Evolutionary conservation across 352 stramenopile genomes (phyloP).

Genomic region (Phytophthora palmivora): DNA sequence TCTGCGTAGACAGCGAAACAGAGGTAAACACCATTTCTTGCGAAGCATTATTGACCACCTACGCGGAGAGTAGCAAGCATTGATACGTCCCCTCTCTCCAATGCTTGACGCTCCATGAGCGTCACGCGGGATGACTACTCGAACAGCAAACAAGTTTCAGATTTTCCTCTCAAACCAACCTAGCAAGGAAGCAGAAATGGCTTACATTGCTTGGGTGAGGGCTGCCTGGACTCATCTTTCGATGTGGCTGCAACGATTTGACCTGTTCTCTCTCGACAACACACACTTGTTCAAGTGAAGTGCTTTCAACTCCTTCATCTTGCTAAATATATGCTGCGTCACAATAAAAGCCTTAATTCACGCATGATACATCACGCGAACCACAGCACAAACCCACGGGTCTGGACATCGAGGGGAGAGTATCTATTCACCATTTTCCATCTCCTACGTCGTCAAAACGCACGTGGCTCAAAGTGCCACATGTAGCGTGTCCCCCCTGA

Average conservation of each 20-base stretch:
- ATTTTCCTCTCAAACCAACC: neutral
- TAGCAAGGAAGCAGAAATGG: neutral
- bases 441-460: conserved; percentile 30
- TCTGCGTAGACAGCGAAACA: conserved; percentile 38
- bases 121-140: conserved; percentile 55
- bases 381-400: conserved; percentile 2
- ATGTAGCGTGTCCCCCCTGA: conserved; percentile 30
- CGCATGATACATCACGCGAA: conserved; percentile 12
- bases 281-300: no score
- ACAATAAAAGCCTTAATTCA: conserved; percentile 18
- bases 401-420: conserved; percentile 25
- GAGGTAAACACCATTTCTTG: neutral
- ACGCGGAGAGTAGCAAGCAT: conserved; percentile 80
- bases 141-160: conserved; percentile 8
- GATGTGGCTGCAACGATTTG: neutral
- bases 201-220: conserved; percentile 43
- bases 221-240: conserved; percentile 81
- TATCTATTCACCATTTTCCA: conserved; percentile 44
- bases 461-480: conserved; percentile 23
- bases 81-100: conserved; percentile 74
- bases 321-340: conserved; percentile 34
- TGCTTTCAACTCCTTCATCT: no score
- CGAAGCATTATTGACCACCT: conserved; percentile 15
- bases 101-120: conserved; percentile 73
- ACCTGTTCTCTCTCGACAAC: no score